These are phyloP conservation scores for Tulasnella sp. DNA, from an alignment of 768 basidiomycete genomes.

Conservation along the genomic window DNA sequence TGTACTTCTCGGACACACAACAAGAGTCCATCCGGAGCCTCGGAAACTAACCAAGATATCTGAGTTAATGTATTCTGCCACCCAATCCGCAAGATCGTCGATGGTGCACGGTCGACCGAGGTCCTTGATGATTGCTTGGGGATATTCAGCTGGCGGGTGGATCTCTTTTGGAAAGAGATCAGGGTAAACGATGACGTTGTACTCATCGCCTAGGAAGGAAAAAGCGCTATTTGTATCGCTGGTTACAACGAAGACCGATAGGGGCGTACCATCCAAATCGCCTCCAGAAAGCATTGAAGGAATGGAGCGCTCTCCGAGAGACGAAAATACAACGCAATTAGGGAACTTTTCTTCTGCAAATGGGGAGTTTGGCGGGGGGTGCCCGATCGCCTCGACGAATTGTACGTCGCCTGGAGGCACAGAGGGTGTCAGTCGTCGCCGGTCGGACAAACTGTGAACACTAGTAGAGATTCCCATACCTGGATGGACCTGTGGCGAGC, in stretches of 20 bases:
- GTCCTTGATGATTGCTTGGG: constrained; percentile 45
- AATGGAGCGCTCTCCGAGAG: constrained; percentile 52
- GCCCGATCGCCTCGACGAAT: constrained; percentile 52
- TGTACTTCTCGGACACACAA: not conserved
- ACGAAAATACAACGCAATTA: constrained; percentile 60
- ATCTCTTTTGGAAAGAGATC: constrained; percentile 33
- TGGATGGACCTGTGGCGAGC: constrained; percentile 66
- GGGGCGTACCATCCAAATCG: constrained; percentile 54
- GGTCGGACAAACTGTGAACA: not conserved
- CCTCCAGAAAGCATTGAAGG: constrained; percentile 64
- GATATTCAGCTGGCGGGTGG: constrained; percentile 47
- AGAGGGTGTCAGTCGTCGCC: not conserved
- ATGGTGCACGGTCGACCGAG: constrained; percentile 52
- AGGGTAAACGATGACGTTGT: constrained; percentile 43
- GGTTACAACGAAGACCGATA: no score
- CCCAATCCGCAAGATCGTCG: constrained; percentile 63
- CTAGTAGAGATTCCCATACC: constrained; percentile 49
- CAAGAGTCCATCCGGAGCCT: no score
- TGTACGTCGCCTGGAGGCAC: constrained; percentile 43
- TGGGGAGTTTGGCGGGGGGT: constrained; percentile 50
- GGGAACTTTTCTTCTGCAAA: constrained; percentile 49
- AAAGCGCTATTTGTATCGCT: not conserved
- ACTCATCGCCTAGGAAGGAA: constrained; percentile 40
- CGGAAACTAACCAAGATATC: constrained; percentile 61
- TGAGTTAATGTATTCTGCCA: constrained; percentile 63